phyloP scores from a whole-genome alignment of 169 alveolate genomes.

The Babesia ovata region DNA sequence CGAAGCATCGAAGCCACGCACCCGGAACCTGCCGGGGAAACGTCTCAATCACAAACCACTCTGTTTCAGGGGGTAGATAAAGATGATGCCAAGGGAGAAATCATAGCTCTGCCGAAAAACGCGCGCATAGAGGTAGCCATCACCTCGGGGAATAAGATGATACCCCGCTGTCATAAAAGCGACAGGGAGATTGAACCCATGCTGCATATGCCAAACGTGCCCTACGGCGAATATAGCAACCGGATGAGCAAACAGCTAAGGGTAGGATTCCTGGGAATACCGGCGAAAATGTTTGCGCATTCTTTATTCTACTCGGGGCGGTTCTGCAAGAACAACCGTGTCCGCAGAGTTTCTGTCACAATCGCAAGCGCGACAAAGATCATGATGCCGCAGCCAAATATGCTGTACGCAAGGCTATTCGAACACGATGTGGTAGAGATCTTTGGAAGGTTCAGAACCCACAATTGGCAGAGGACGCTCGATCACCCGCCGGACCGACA shows the following conservation, averaged over 20 bases:
- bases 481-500: slow-evolving; percentile 37
- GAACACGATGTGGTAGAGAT: slow-evolving; percentile 31
- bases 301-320: slow-evolving; percentile 65
- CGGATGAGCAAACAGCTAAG: slow-evolving; percentile 64
- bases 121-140: slow-evolving; percentile 27
- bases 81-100: background rate
- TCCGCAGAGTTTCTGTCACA: slow-evolving; percentile 58
- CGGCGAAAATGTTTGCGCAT: slow-evolving; percentile 65
- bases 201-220: slow-evolving; percentile 17
- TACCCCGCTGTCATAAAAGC: background rate
- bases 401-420: slow-evolving; percentile 51
- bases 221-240: slow-evolving; percentile 54
- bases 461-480: slow-evolving; percentile 31
- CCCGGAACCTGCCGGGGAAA: too few species aligned
- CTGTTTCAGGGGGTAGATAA: background rate
- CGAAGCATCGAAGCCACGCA: background rate
- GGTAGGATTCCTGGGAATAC: slow-evolving; percentile 64
- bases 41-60: too few species aligned
- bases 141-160: background rate
- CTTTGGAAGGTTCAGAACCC: slow-evolving; percentile 37
- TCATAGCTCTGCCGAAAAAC: slow-evolving; percentile 10
- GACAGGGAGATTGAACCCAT: slow-evolving; percentile 18
- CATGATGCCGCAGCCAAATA: slow-evolving; percentile 48
- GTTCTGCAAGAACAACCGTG: slow-evolving; percentile 53
- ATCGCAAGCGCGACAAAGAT: slow-evolving; percentile 46